Evolutionary conservation across 352 stramenopile genomes (phyloP).

Genomic region (Phytophthora cajani): DNA sequence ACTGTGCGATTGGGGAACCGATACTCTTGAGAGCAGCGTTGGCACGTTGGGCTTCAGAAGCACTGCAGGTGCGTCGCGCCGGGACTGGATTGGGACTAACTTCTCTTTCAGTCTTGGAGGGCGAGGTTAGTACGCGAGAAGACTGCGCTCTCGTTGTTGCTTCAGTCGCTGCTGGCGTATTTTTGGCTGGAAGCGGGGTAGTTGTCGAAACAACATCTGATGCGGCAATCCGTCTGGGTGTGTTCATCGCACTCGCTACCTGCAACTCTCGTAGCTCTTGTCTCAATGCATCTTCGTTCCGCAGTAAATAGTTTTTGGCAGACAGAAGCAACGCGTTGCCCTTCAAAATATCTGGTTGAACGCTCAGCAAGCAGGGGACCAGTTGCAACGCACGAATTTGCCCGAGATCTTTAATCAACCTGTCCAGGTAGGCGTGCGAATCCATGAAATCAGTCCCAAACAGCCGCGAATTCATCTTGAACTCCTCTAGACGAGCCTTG

Average conservation of each 20-base stretch:
- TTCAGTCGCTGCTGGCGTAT: background rate
- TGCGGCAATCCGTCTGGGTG: background rate
- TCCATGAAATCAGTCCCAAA: conserved; percentile 88
- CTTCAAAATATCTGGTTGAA: conserved; percentile 73
- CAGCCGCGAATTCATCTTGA: conserved; percentile 83
- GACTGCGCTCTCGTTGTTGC: background rate
- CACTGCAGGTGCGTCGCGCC: background rate
- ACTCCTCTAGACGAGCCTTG: conserved; percentile 68
- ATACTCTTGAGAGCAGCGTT: background rate
- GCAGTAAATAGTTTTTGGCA: conserved; percentile 57
- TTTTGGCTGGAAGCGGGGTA: background rate
- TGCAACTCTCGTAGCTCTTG: conserved; percentile 33
- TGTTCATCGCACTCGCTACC: background rate
- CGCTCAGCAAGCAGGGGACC: conserved; percentile 66
- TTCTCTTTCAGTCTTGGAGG: background rate
- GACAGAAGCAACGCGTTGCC: conserved; percentile 59
- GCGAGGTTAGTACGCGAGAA: background rate
- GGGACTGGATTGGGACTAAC: background rate
- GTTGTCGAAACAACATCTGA: background rate
- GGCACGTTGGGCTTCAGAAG: background rate
- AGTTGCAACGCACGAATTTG: conserved; percentile 63
- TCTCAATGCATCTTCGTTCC: conserved; percentile 49
- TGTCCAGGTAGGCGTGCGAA: conserved; percentile 66
- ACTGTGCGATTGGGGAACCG: background rate
- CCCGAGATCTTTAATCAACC: conserved; percentile 67